These are phyloP conservation scores for Tuber microsphaerosporum DNA, from an alignment of 495 filamentous ascomycete species.

Conservation along the genomic window DNA sequence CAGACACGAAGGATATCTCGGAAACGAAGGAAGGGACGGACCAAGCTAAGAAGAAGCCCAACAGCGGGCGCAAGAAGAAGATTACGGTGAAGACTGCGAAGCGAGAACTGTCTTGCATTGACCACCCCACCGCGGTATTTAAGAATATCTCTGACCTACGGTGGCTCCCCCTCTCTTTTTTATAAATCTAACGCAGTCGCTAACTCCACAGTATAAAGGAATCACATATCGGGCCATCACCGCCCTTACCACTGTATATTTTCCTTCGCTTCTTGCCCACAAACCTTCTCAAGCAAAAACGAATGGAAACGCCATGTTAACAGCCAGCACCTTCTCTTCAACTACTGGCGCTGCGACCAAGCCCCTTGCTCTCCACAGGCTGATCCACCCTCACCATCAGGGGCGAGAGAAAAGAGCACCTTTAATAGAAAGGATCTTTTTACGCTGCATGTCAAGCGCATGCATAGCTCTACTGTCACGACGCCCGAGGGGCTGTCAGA, in stretches of 20 bases:
- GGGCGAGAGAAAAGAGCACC: slow-evolving; percentile 51
- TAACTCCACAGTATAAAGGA: neutral
- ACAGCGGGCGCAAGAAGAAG: neutral
- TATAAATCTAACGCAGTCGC: neutral
- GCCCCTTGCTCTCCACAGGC: slow-evolving; percentile 47
- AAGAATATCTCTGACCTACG: neutral
- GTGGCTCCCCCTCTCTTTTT: neutral
- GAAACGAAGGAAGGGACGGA: neutral
- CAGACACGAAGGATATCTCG: neutral
- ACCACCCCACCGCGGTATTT: neutral
- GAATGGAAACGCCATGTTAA: slow-evolving; percentile 89
- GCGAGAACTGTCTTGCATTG: neutral
- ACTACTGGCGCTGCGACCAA: slow-evolving; percentile 72
- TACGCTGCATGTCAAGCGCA: slow-evolving; percentile 80
- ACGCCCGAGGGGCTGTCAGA: slow-evolving; percentile 38
- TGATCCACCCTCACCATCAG: neutral
- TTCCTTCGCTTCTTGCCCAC: slow-evolving; percentile 1
- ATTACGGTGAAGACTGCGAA: neutral
- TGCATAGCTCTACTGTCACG: slow-evolving; percentile 55
- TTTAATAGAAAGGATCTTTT: slow-evolving; percentile 91
- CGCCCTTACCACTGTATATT: neutral
- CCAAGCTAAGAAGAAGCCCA: neutral
- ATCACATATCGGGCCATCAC: neutral
- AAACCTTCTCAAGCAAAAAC: slow-evolving; percentile 60
- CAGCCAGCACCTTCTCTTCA: slow-evolving; percentile 69